Percentiles rank a stretch among this genome's conserved stretches.
These are phyloP conservation scores for Sambucus nigra DNA, from an alignment of 129 eudicot genomes.

Conservation along the genomic window DNA sequence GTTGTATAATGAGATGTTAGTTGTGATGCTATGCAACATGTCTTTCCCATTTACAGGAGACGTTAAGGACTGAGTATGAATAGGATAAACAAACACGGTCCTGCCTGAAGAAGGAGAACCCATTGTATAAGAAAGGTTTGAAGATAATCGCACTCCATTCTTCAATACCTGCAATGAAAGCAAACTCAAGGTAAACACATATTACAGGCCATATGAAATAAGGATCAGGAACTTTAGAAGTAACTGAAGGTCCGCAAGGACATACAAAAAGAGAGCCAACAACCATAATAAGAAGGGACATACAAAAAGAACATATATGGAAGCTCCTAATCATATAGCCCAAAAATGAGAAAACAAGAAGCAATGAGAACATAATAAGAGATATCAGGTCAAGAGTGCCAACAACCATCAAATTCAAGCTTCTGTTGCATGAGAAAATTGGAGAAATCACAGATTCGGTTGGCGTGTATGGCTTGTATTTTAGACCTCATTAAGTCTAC, in stretches of 20 bases:
- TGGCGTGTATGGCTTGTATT: not conserved
- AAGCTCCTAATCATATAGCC: too few relatives aligned
- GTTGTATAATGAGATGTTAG: slow-evolving; percentile 20
- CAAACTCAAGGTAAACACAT: not conserved
- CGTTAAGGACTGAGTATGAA: slow-evolving; percentile 18
- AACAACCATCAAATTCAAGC: not conserved
- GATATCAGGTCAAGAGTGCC: too few relatives aligned
- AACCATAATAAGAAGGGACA: too few relatives aligned
- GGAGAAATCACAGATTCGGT: not conserved
- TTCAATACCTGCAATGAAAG: slow-evolving; percentile 41
- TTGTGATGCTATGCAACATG: slow-evolving; percentile 8
- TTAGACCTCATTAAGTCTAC: not conserved
- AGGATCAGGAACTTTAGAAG: not conserved
- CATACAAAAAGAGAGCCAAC: too few relatives aligned
- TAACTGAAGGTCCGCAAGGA: too few relatives aligned
- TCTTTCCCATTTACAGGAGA: slow-evolving; percentile 24
- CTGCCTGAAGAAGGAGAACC: slow-evolving; percentile 77
- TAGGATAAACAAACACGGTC: slow-evolving; percentile 52
- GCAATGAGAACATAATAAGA: too few relatives aligned
- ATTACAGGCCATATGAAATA: not conserved
- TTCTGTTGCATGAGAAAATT: not conserved
- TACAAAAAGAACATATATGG: too few relatives aligned
- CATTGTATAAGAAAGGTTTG: slow-evolving; percentile 55
- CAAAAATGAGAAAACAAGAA: too few relatives aligned
- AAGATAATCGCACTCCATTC: slow-evolving; percentile 67